phyloP scores from a whole-genome alignment of 176 grass and related monocot species.

The Dactylis glomerata region DNA sequence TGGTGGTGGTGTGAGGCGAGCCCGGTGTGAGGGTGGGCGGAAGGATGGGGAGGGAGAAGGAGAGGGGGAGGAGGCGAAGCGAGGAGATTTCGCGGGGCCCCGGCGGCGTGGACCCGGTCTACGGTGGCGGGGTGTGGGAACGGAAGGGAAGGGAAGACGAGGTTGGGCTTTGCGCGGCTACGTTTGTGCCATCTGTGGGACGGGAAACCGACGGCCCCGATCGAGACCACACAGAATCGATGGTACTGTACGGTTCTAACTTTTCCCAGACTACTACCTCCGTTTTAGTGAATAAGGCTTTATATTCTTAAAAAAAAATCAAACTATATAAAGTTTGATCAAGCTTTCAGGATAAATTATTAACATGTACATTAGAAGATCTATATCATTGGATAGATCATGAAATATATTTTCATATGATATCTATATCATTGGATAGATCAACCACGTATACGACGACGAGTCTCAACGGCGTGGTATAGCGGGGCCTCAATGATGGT shows the following conservation, averaged over 20 bases:
- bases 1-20: neutral
- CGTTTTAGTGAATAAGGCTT: too few relatives aligned
- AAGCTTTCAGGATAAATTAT: too few relatives aligned
- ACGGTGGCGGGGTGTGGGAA: neutral
- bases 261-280: too few relatives aligned
- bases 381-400: too few relatives aligned
- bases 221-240: neutral
- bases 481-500: too few relatives aligned
- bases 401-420: too few relatives aligned
- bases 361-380: too few relatives aligned
- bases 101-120: slow-evolving; percentile 5
- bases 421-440: too few relatives aligned
- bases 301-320: too few relatives aligned
- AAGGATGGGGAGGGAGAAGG: slow-evolving; percentile 1
- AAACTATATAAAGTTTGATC: too few relatives aligned
- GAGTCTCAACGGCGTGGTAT: too few relatives aligned
- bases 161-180: slow-evolving; percentile 12
- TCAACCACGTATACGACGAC: too few relatives aligned
- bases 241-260: neutral
- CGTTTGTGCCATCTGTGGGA: neutral
- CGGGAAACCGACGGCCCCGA: neutral
- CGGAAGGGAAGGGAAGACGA: neutral
- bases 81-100: slow-evolving; percentile 52
- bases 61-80: neutral
- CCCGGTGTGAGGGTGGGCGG: neutral